Conservation (phyloP, 306 rosid species). For the Parietaria judaica region DNA sequence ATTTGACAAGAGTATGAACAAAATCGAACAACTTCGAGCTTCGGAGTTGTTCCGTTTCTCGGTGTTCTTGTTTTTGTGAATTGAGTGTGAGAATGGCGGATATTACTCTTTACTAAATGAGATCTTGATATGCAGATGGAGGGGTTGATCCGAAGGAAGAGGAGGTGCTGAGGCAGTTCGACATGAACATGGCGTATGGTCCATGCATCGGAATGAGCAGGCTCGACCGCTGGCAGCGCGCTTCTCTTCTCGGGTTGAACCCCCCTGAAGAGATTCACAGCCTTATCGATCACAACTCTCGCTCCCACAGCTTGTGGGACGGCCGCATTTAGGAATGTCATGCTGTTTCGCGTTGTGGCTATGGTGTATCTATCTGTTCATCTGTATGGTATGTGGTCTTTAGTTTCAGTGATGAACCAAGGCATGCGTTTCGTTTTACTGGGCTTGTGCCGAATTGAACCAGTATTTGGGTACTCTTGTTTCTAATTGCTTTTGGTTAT, state of each 20-base stretch:
- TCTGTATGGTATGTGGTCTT: no score
- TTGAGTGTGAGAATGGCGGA: neutral
- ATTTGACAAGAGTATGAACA: no score
- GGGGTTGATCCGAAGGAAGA: slow-evolving; percentile 27
- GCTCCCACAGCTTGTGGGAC: slow-evolving; percentile 44
- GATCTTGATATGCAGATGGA: slow-evolving; percentile 35
- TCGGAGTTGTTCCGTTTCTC: no score
- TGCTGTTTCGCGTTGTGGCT: no score
- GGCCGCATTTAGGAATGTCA: slow-evolving; percentile 32
- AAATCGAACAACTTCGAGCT: no score
- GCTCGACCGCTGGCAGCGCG: slow-evolving; percentile 73
- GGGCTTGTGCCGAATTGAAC: no score
- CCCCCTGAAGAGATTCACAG: slow-evolving; percentile 50
- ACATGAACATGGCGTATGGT: slow-evolving; percentile 71
- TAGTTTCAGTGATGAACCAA: no score
- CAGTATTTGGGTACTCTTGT: no score
- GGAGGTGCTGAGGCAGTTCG: slow-evolving; percentile 57
- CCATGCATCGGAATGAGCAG: slow-evolving; percentile 77
- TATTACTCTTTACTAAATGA: neutral
- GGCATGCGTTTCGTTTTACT: no score
- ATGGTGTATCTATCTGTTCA: no score
- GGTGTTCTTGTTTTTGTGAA: no score
- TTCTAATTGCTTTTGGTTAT: no score
- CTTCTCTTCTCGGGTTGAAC: slow-evolving; percentile 51
- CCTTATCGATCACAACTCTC: slow-evolving; percentile 26